A percentile compares a stretch with the other conserved stretches of the same genome.
These are phyloP conservation scores for Calycina herbarum DNA, from an alignment of 2,329 filamentous ascomycete genomes.

Conservation along the genomic window DNA sequence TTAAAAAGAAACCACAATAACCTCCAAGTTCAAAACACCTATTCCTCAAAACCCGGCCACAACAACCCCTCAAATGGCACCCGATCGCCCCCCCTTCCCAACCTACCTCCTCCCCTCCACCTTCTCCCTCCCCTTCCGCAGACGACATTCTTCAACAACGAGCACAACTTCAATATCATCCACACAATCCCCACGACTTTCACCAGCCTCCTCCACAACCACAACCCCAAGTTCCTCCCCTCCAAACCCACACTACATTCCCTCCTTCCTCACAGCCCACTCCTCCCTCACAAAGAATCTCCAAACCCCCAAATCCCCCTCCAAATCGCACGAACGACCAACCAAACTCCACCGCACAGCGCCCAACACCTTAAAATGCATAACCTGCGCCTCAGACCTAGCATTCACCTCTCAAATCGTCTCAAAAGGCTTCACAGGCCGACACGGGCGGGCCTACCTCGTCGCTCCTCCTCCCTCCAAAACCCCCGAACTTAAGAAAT, in stretches of 20 bases:
- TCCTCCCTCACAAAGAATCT: constrained; percentile 31
- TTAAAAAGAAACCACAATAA: neutral
- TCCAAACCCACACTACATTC: constrained; percentile 19
- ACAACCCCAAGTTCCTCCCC: constrained; percentile 32
- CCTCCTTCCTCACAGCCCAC: constrained; percentile 18
- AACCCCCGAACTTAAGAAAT: constrained; percentile 19
- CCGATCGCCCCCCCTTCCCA: constrained; percentile 43
- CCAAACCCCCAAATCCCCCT: constrained; percentile 25
- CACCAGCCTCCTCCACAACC: constrained; percentile 35
- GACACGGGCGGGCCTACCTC: constrained; percentile 63
- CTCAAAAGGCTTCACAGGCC: constrained; percentile 65
- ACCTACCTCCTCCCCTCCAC: constrained; percentile 52
- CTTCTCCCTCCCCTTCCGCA: constrained; percentile 48
- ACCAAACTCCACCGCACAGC: constrained; percentile 36
- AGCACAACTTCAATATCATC: constrained; percentile 27
- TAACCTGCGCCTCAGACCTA: constrained; percentile 59
- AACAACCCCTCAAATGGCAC: constrained; percentile 22
- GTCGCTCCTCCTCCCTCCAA: constrained; percentile 45
- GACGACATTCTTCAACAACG: constrained; percentile 39
- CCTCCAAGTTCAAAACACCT: neutral
- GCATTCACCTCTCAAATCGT: constrained; percentile 62
- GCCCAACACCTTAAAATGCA: constrained; percentile 60
- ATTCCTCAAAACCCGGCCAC: neutral
- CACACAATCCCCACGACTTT: constrained; percentile 40
- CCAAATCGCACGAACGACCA: neutral